phyloP scores from a whole-genome alignment of 345 rosid species.

The Anastatica hierochuntica region DNA sequence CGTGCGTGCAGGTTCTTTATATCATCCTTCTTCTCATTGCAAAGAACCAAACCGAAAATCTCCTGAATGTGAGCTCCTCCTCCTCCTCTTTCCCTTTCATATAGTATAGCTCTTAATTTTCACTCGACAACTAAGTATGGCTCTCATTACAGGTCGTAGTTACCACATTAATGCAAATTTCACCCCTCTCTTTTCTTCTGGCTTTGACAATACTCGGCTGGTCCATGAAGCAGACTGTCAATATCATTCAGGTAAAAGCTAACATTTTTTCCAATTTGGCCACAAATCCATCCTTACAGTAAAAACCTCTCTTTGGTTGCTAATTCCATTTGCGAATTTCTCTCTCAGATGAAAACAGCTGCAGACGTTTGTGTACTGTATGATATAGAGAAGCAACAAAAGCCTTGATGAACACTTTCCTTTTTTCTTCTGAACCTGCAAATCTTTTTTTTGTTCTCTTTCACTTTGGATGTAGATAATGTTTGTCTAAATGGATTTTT shows the following conservation, averaged over 20 bases:
- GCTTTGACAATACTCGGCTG: constrained; percentile 70
- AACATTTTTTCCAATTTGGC: background rate
- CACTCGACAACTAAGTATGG: background rate
- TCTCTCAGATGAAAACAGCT: constrained; percentile 80
- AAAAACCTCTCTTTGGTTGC: background rate
- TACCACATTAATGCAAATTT: constrained; percentile 33
- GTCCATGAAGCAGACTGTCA: constrained; percentile 70
- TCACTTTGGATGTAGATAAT: too few species aligned
- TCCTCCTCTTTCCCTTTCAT: background rate
- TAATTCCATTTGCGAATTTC: background rate
- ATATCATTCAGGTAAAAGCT: constrained; percentile 69
- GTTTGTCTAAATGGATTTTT: constrained; percentile 2
- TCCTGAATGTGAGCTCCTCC: constrained; percentile 64
- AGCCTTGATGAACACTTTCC: constrained; percentile 23
- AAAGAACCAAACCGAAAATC: constrained; percentile 48
- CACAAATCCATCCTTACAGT: background rate
- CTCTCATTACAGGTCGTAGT: constrained; percentile 41
- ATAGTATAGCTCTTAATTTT: background rate
- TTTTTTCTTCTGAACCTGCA: background rate
- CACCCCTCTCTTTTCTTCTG: constrained; percentile 46
- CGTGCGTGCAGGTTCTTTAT: constrained; percentile 61
- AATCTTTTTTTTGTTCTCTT: background rate
- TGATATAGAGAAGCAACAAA: constrained; percentile 65
- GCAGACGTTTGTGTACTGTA: constrained; percentile 79
- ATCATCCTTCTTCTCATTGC: constrained; percentile 73